Evolutionary conservation across 306 rosid species (phyloP), one percentile per base, ranked within the genome.

Genomic region (Coriaria nepalensis): DNA sequence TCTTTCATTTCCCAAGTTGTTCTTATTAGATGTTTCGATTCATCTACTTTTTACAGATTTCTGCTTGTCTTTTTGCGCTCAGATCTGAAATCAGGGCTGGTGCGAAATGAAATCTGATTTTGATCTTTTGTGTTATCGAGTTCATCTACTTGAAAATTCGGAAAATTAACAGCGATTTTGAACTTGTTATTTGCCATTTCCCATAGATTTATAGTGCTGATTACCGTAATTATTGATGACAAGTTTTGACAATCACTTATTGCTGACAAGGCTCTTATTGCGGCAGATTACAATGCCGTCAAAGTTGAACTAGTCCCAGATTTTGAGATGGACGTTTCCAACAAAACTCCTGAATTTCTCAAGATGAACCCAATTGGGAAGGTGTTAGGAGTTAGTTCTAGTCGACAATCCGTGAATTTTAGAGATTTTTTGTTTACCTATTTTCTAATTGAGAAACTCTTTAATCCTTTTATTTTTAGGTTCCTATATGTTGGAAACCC

Each of bases 301-400:
- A 45, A 79, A 61, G 72, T 86, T 51, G 56, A 79, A 35, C 51
- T 73, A 49, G 61, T 13, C 56, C 71, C 69, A 2, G 45, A 74
- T 35, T 74, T 86, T 58, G 71, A 74, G 71, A 72, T 79, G 76
- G 93, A 88, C 3, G 93, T 86, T 44, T 37, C 81, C 5, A 86
- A 79, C 60, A 82, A 77, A 37, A 70, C 90, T 38, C 81, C 93
- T 10, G 72, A 79, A 14, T 86, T 77, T 51, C 64, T 86, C 71
- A 86, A 82, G 69, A 67, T 82, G 79, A 82, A 86, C 42, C 93
- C 96, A 37, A 59, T 86, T 33, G 93, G 93, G 50, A 86, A 86
- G 96, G 96, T 77, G 45, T 4, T 9, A 42, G 5, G 13, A 64
- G 94, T 92, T 10, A 42, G 45, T 42, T 42, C 13, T 5, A 42